Evolutionary conservation across 495 filamentous ascomycete genomes (phyloP).

Genomic region (Hypoxylon trugodes): DNA sequence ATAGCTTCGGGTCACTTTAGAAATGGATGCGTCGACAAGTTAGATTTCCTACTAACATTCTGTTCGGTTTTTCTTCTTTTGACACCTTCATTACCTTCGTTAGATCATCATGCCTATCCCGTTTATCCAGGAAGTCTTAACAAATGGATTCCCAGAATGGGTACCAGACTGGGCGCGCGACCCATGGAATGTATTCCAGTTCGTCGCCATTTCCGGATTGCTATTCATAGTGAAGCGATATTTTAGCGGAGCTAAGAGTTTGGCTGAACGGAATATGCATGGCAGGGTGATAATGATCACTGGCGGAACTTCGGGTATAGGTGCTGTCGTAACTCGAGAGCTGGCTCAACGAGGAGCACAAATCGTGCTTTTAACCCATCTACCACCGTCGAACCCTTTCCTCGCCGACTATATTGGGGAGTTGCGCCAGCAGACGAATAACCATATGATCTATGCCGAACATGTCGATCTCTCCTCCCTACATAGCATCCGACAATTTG

Average conservation of each 20-base stretch:
- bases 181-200: constrained; percentile 64
- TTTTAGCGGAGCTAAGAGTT: constrained; percentile 76
- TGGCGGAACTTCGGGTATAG: constrained; percentile 94
- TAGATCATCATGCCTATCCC: constrained; percentile 84
- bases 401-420: constrained; percentile 92
- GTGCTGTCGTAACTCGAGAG: constrained; percentile 73
- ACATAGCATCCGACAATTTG: constrained; percentile 88
- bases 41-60: constrained; percentile 8
- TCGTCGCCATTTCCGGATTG: constrained; percentile 63
- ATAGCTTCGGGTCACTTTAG: not conserved
- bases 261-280: constrained; percentile 86
- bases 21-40: constrained; percentile 26
- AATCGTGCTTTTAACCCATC: constrained; percentile 86
- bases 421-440: constrained; percentile 78
- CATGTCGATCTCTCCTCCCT: constrained; percentile 89
- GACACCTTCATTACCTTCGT: constrained; percentile 65
- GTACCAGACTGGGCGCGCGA: constrained; percentile 66
- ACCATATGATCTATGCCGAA: constrained; percentile 93
- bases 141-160: constrained; percentile 68
- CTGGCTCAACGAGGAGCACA: constrained; percentile 89
- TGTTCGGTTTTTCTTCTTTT: not conserved
- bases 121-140: constrained; percentile 67
- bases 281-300: constrained; percentile 93
- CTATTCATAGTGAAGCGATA: constrained; percentile 78
- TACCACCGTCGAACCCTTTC: constrained; percentile 82